Evolutionary conservation across 148 eudicot species (phyloP), one percentile per base, ranked within the genome.

Genomic region (Spergularia marina): DNA sequence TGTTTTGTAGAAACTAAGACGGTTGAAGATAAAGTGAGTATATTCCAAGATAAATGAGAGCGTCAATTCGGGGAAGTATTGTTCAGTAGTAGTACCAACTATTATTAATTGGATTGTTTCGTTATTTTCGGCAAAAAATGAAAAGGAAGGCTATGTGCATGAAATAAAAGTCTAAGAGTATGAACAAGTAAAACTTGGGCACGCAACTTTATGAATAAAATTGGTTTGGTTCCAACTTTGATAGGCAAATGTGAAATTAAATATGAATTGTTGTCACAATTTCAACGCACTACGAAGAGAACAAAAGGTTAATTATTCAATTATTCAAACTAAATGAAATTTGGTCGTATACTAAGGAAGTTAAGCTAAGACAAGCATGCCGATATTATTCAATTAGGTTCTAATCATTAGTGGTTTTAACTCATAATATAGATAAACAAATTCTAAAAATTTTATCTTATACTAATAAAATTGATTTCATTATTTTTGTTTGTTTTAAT

Each of bases 191-290:
- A 68, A n/a, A 68, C 41, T 57, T 76, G 15, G 67, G 57, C 67
- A 76, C 79, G 79, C 57, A 76, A 66, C 66, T 69, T 51, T 21
- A 44, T 13, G 61, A 36, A 44, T 44, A 65, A 65, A 18, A 40
- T 58, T 72, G 52, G 34, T 72, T 60, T 72, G 52, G 34, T 72
- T 60, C 58, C n/a, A 20, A 12, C 23, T 57, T n/a, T 16, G 51
- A 36, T 6, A 44, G 49, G 49, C 49, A 71, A 23, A 52, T 20
- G 4, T 4, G 21, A 47, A 23, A 7, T 21, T 11, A 12, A 30
- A 52, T 20, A 12, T 52, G 7, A 21, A 53, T 23, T 49, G 6
- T 4, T 73, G 49, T 73, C 76, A 73, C 68, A 73, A 61, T 61
- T 61, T 73, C 15, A 0, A 53, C 74, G 25, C 57, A 40, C 57